Base-by-base conservation (phyloP, 345 rosid genomes). In the Limnanthes douglasii region DNA sequence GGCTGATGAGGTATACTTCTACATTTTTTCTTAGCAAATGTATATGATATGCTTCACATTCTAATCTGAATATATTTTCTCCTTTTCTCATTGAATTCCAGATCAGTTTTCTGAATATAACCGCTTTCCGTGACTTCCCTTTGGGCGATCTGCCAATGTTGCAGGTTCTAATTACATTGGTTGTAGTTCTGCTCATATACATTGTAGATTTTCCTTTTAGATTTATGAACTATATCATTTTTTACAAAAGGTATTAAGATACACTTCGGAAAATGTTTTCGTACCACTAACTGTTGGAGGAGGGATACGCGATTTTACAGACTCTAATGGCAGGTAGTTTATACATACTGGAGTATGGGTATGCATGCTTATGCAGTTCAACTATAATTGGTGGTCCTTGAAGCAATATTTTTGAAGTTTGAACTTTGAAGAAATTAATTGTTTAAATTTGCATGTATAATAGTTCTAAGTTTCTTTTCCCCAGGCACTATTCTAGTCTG, bases 271-370 rank as follows among this genome's bases (percentile, higher is more conserved):
- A 60, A 90, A 81, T 61, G 99, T 85, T 45, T 90, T 90, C 71
- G 99, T 85, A 22, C 99, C 99, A 7, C 62, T 90, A 48, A 75
- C 96, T 6, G 96, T 90, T 47, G 99, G 99, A 62, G 99, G 99
- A 64, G 96, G 99, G 43, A 78, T 90, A 37, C 66, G 94, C 61
- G 96, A 90, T 61, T 90, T 85, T 55, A 85, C 82, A 3, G 96
- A 90, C 53, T 86, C 93, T 44, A 81, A 62, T 50, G 99, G 93
- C 64, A 85, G 88, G 99, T 80, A 60, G 21, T n/a, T 24, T 47
- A 12, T 25, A 8, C 23, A 34, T 11, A 23, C 9, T 24, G n/a
- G n/a, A n/a, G n/a, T n/a, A n/a, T n/a, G n/a, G n/a, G n/a, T n/a
- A n/a, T n/a, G n/a, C n/a, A n/a, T n/a, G n/a, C n/a, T n/a, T n/a